Evolutionary conservation across 768 basidiomycete genomes (phyloP).

Genomic region (Macrolepiota dolichaula): DNA sequence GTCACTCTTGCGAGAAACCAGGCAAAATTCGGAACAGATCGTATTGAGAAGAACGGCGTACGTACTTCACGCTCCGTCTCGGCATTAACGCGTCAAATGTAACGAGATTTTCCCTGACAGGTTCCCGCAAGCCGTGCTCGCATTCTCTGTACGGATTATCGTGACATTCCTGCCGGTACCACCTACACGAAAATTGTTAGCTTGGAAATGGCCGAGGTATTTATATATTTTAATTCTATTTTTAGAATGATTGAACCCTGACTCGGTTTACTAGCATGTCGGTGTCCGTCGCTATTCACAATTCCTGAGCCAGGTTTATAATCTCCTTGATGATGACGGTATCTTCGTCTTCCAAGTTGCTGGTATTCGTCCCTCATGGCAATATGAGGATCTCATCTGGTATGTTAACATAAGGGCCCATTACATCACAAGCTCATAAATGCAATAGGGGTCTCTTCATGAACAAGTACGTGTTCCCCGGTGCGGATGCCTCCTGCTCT

Average conservation of each 20-base stretch:
- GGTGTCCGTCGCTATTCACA: constrained; percentile 88
- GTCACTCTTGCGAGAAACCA: constrained; percentile 92
- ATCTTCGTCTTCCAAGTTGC: constrained; percentile 97
- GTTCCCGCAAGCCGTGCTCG: constrained; percentile 68
- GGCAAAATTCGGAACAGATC: constrained; percentile 86
- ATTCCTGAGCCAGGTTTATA: constrained; percentile 90
- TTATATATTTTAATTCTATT: constrained; percentile 21
- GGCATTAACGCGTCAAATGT: not conserved
- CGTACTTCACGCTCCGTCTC: constrained; percentile 6
- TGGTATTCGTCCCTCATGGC: constrained; percentile 93
- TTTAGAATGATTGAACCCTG: not conserved
- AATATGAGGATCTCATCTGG: constrained; percentile 98
- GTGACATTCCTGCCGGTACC: constrained; percentile 78
- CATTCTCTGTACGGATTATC: constrained; percentile 90
- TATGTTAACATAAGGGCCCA: constrained; percentile 22
- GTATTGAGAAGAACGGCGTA: constrained; percentile 80
- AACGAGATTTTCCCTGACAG: constrained; percentile 16
- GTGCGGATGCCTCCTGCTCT: constrained; percentile 94
- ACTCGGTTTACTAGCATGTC: constrained; percentile 63
- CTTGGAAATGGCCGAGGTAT: constrained; percentile 96
- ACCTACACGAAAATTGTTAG: constrained; percentile 93
- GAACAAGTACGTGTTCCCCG: constrained; percentile 99
- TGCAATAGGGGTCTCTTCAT: constrained; percentile 82
- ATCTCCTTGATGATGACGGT: constrained; percentile 92
- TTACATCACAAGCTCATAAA: not conserved